A percentile compares a stretch with the other conserved stretches of the same genome.
These are phyloP conservation scores for Ceratobasidium sp. DNA, from an alignment of 1,284 basidiomycete species.

Conservation along the genomic window DNA sequence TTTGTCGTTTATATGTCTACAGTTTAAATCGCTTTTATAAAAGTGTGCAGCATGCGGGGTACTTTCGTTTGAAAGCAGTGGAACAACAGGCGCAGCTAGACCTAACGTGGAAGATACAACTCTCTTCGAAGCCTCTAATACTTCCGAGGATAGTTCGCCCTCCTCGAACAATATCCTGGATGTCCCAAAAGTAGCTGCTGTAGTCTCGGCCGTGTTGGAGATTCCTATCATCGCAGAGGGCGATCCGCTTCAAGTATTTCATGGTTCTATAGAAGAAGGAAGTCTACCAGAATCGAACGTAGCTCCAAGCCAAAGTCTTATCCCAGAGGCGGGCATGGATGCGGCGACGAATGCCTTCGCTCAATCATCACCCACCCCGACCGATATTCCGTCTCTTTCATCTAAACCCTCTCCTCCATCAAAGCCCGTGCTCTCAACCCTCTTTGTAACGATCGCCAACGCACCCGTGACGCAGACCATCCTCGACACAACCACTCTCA, in stretches of 20 bases:
- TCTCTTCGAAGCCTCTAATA: too few species aligned
- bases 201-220: not conserved
- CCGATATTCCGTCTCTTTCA: not conserved
- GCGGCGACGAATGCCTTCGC: not conserved
- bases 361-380: slow-evolving; percentile 13
- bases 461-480: slow-evolving; percentile 26
- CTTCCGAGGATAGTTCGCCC: not conserved
- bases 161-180: not conserved
- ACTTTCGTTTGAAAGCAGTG: not conserved
- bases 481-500: slow-evolving; percentile 31
- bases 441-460: slow-evolving; percentile 11
- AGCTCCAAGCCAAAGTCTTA: not conserved
- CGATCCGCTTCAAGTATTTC: not conserved
- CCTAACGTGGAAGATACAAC: not conserved
- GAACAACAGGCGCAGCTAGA: not conserved
- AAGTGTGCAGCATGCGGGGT: not conserved
- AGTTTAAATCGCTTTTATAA: not conserved
- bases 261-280: not conserved
- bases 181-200: not conserved
- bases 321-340: not conserved
- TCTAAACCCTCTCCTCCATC: not conserved
- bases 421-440: slow-evolving; percentile 3
- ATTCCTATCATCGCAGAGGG: not conserved
- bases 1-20: not conserved
- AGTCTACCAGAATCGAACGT: not conserved